phyloP scores from a whole-genome alignment of 179 eudicot genomes.

The Silene coronaria region DNA sequence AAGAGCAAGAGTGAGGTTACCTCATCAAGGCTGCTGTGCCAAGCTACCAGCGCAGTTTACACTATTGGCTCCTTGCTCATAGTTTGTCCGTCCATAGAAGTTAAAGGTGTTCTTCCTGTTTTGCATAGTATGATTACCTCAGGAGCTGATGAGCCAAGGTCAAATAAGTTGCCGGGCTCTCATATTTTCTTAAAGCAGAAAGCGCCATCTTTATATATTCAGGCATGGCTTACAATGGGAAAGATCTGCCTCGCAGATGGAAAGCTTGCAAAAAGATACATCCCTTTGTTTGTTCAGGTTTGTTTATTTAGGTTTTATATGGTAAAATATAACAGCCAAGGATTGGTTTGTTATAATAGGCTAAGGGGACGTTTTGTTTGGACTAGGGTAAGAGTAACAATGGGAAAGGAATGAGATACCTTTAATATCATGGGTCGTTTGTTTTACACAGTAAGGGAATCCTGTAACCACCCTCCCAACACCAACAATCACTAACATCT shows the following conservation, averaged over 20 bases:
- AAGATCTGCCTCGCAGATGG: slow-evolving; percentile 95
- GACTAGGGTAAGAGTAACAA: no score
- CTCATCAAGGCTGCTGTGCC: slow-evolving; percentile 34
- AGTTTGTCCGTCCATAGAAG: slow-evolving; percentile 62
- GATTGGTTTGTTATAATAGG: neutral
- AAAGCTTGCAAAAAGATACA: slow-evolving; percentile 85
- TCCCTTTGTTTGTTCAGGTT: slow-evolving; percentile 92
- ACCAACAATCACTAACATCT: no score
- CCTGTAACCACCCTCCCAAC: no score
- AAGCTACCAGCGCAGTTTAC: slow-evolving; percentile 65
- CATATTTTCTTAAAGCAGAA: slow-evolving; percentile 51
- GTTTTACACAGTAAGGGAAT: no score
- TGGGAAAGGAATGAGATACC: no score
- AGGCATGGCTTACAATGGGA: slow-evolving; percentile 97
- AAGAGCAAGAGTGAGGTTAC: slow-evolving; percentile 40
- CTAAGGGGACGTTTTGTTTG: no score
- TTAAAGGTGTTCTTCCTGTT: slow-evolving; percentile 59
- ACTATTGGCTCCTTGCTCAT: slow-evolving; percentile 81
- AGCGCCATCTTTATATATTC: slow-evolving; percentile 76
- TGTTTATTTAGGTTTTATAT: neutral
- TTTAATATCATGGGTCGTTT: no score
- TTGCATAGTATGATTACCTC: slow-evolving; percentile 83
- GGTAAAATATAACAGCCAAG: neutral
- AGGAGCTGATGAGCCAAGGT: slow-evolving; percentile 49
- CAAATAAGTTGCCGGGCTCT: slow-evolving; percentile 43